These are phyloP conservation scores for Alternaria viburni DNA, from an alignment of 2,329 filamentous ascomycete genomes.

Conservation along the genomic window DNA sequence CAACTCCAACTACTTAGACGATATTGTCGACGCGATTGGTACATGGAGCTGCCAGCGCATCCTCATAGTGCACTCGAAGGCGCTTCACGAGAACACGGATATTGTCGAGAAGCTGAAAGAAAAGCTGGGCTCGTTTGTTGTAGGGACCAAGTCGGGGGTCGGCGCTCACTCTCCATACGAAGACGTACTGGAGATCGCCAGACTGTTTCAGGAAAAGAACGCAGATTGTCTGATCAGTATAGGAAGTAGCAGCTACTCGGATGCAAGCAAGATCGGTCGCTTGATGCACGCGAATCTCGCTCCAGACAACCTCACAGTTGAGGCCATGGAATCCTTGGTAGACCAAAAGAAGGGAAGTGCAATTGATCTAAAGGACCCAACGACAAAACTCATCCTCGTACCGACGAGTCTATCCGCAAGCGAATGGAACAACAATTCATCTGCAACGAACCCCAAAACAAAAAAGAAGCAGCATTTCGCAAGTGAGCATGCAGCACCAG, in stretches of 20 bases:
- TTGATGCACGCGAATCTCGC: slow-evolving; percentile 26
- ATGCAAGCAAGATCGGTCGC: slow-evolving; percentile 36
- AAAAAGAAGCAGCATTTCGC: slow-evolving; percentile 37
- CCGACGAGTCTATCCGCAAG: slow-evolving; percentile 34
- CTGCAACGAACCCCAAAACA: slow-evolving; percentile 24
- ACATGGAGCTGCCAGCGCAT: slow-evolving; percentile 23
- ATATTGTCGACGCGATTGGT: slow-evolving; percentile 21
- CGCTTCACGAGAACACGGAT: slow-evolving; percentile 24
- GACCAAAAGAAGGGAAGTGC: slow-evolving; percentile 25
- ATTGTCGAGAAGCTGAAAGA: slow-evolving; percentile 21
- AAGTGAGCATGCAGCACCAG: slow-evolving; percentile 18
- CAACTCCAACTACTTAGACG: slow-evolving; percentile 21
- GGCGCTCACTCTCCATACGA: slow-evolving; percentile 31
- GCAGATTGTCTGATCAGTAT: slow-evolving; percentile 32
- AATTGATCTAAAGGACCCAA: slow-evolving; percentile 19
- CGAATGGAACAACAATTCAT: slow-evolving; percentile 33
- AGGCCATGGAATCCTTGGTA: slow-evolving; percentile 30
- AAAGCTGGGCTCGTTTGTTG: slow-evolving; percentile 21
- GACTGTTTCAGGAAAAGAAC: slow-evolving; percentile 17
- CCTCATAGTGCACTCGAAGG: slow-evolving; percentile 27
- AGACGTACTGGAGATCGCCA: slow-evolving; percentile 29
- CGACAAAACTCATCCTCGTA: slow-evolving; percentile 25
- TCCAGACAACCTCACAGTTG: slow-evolving; percentile 15
- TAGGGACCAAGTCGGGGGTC: slow-evolving; percentile 27
- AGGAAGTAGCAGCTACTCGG: slow-evolving; percentile 33